Evolutionary conservation across 2,329 filamentous ascomycete species (phyloP), one percentile per base, ranked within the genome.

Genomic region (Aspergillus ruber): DNA sequence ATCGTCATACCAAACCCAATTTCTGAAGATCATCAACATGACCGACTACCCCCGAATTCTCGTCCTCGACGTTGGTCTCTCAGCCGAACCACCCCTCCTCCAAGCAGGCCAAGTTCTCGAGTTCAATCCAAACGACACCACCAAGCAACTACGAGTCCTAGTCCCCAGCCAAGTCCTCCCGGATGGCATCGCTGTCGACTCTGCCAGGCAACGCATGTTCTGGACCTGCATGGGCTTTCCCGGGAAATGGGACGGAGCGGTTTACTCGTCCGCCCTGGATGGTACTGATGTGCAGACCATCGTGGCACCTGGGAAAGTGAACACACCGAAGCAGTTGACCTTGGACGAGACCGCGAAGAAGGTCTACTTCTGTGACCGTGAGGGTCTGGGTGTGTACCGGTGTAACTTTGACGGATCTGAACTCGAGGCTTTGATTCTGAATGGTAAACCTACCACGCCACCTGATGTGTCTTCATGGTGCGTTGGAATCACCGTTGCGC

Each of bases 401-500:
- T 63, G 54, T 44, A 62, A 67, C 32, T 59, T 60, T 13, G 69
- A 72, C 29, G 68, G 70, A 1, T 56, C 49, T 4, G 52, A 56
- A 42, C 56, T 63, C 25, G 62, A 70, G 47, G 55, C 67, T 4
- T 33, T 80, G n/a, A 46, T 78, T 6, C 56, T 71, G 44, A 65
- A 60, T 1, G 68, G 60, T 4, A 47, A 67, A 52, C 32, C 32
- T 5, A 35, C 32, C 3, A 35, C 32, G 5, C 1, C 40, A 64
- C 54, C 60, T 10, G 70, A 76, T 46, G 29, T 51, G 36, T 57
- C 49, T 20, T 59, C 67, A 3, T 81, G 78, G 78, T 80, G 77
- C 46, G 79, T 83, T 7, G 80, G 81, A 1, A 70, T 84, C 35
- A 61, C 74, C 0, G 66, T 83, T 0, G 71, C 73, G 3, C 62